phyloP scores from a whole-genome alignment of 768 basidiomycete genomes.

The Clitopilus passeckerianus region DNA sequence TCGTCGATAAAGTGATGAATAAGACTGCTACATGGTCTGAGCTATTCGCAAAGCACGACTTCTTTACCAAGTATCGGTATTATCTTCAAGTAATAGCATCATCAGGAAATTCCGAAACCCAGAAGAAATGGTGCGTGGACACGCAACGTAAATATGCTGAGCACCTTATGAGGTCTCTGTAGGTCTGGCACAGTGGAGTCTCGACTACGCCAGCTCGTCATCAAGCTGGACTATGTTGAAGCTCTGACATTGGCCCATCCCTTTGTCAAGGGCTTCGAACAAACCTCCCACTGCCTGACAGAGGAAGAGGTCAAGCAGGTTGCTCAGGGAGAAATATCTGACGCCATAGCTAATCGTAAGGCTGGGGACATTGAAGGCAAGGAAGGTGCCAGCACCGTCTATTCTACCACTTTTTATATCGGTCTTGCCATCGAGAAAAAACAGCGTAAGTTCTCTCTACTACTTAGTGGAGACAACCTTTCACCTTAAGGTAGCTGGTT shows the following conservation, averaged over 20 bases:
- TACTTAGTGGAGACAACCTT: background rate
- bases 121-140: conserved; percentile 81
- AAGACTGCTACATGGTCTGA: conserved; percentile 86
- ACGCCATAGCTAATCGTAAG: conserved; percentile 64
- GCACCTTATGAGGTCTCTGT: background rate
- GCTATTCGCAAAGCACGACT: conserved; percentile 93
- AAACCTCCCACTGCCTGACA: conserved; percentile 75
- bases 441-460: conserved; percentile 56
- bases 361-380: conserved; percentile 75
- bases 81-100: conserved; percentile 96
- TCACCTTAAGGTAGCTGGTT: conserved; percentile 50
- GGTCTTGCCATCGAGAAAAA: conserved; percentile 90
- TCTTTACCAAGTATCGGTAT: conserved; percentile 95
- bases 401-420: conserved; percentile 98
- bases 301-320: conserved; percentile 87
- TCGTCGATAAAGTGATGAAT: conserved; percentile 89
- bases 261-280: conserved; percentile 91
- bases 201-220: conserved; percentile 89
- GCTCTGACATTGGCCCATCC: conserved; percentile 91
- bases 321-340: conserved; percentile 82
- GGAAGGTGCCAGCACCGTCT: conserved; percentile 73
- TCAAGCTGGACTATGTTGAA: conserved; percentile 97
- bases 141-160: background rate
- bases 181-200: conserved; percentile 98
- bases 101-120: conserved; percentile 75